Percentiles rank a stretch among this genome's conserved stretches.
Evolutionary conservation across 108 stramenopile genomes (phyloP).

Genomic region (Nitzschia sp.): DNA sequence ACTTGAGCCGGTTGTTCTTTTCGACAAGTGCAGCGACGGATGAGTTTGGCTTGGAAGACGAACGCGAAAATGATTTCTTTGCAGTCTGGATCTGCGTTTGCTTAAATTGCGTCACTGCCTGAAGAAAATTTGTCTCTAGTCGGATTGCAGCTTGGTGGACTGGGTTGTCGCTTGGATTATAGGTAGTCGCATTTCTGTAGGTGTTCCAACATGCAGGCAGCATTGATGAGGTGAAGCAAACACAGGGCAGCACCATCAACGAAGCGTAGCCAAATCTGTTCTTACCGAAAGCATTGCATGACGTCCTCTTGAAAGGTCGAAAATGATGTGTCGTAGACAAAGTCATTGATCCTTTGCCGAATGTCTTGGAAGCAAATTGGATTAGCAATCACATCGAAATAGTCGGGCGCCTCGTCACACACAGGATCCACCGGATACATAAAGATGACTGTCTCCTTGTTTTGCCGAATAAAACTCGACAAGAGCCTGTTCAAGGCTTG

Average conservation of each 20-base stretch:
- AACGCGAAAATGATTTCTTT: slow-evolving; percentile 46
- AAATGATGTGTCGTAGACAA: slow-evolving; percentile 38
- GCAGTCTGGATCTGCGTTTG: slow-evolving; percentile 46
- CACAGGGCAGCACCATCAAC: too few relatives aligned
- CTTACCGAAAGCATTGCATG: slow-evolving; percentile 13
- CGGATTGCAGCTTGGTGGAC: slow-evolving; percentile 67
- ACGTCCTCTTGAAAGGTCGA: slow-evolving; percentile 49
- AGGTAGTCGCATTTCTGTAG: slow-evolving; percentile 75
- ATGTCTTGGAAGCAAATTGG: slow-evolving; percentile 72
- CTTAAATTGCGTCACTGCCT: slow-evolving; percentile 51
- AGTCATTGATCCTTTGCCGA: slow-evolving; percentile 25
- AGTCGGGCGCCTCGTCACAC: slow-evolving; percentile 63
- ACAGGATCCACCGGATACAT: slow-evolving; percentile 32
- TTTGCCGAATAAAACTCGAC: slow-evolving; percentile 20
- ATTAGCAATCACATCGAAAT: slow-evolving; percentile 56
- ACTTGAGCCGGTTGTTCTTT: slow-evolving; percentile 36
- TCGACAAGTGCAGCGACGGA: slow-evolving; percentile 63
- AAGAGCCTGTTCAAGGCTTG: slow-evolving; percentile 33
- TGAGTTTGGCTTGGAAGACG: slow-evolving; percentile 41
- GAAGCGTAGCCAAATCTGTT: too few relatives aligned
- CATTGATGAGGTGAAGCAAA: too few relatives aligned
- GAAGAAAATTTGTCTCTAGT: slow-evolving; percentile 49
- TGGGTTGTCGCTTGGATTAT: slow-evolving; percentile 69
- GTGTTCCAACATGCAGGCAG: background rate
- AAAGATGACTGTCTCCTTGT: slow-evolving; percentile 12